A percentile compares a stretch with the other conserved stretches of the same genome.
These are phyloP conservation scores for Fusarium austroafricanum DNA, from an alignment of 2,329 filamentous ascomycete species.

Conservation along the genomic window DNA sequence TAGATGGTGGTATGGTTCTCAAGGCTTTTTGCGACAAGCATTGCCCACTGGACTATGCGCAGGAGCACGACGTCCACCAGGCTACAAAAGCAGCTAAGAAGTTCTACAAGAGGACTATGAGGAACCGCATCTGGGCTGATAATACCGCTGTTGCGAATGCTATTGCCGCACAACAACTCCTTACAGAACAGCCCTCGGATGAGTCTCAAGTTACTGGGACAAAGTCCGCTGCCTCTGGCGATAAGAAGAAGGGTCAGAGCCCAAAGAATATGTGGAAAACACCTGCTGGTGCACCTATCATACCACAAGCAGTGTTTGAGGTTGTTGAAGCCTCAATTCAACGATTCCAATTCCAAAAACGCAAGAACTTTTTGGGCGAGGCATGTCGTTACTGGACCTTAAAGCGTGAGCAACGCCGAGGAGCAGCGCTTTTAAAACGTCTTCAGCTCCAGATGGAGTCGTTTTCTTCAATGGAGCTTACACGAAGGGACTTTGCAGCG, in stretches of 20 bases:
- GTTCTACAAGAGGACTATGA: slow-evolving; percentile 91
- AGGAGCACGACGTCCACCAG: slow-evolving; percentile 83
- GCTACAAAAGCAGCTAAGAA: slow-evolving; percentile 86
- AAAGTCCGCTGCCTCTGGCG: slow-evolving; percentile 79
- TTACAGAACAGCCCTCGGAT: slow-evolving; percentile 78
- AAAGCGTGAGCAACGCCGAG: slow-evolving; percentile 91
- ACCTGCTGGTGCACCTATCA: slow-evolving; percentile 93
- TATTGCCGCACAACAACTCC: slow-evolving; percentile 77
- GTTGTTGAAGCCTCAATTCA: slow-evolving; percentile 85
- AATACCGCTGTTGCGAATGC: slow-evolving; percentile 86
- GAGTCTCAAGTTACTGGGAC: slow-evolving; percentile 86
- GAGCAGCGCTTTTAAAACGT: slow-evolving; percentile 90
- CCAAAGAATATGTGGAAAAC: slow-evolving; percentile 78
- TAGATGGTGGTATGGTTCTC: slow-evolving; percentile 82
- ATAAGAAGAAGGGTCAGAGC: slow-evolving; percentile 72
- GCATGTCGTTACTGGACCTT: slow-evolving; percentile 98
- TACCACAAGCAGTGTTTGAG: slow-evolving; percentile 88
- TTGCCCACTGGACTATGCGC: slow-evolving; percentile 87
- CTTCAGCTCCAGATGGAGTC: slow-evolving; percentile 95
- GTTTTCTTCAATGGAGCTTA: slow-evolving; percentile 97
- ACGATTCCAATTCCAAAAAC: slow-evolving; percentile 82
- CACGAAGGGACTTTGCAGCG: slow-evolving; percentile 91
- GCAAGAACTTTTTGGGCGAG: slow-evolving; percentile 92
- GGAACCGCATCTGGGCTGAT: slow-evolving; percentile 90
- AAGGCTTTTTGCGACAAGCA: slow-evolving; percentile 98